These are phyloP conservation scores for Solanum megistacrolobum DNA, from an alignment of 257 asterid genomes.

Conservation along the genomic window DNA sequence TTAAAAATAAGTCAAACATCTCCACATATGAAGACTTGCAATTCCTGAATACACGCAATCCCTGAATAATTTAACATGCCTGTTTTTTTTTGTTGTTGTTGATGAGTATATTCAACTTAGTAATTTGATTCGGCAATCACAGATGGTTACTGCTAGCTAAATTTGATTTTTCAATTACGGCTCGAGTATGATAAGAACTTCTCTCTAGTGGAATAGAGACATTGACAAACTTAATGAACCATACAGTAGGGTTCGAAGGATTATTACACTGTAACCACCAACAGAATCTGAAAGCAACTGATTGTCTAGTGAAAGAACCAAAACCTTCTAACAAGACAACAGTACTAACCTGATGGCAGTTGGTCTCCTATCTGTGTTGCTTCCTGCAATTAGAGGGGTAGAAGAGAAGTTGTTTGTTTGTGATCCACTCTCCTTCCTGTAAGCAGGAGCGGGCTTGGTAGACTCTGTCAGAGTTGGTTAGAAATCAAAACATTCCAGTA, in stretches of 20 bases:
- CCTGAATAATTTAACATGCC: background rate
- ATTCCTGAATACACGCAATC: background rate
- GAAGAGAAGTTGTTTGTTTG: constrained; percentile 30
- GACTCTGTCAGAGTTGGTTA: constrained; percentile 27
- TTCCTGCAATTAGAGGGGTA: constrained; percentile 29
- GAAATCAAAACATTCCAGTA: background rate
- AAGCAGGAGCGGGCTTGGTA: constrained; percentile 34
- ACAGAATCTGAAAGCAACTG: background rate
- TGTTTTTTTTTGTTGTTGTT: background rate
- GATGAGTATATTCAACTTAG: background rate
- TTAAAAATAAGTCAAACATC: background rate
- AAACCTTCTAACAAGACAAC: background rate
- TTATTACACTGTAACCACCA: background rate
- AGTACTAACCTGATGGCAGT: constrained; percentile 35
- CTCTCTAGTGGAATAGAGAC: background rate
- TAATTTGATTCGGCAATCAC: background rate
- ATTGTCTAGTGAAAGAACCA: background rate
- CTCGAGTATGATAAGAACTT: background rate
- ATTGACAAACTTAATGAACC: background rate
- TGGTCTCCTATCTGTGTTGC: constrained; percentile 37
- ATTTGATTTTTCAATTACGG: background rate
- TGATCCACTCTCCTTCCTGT: constrained; percentile 68
- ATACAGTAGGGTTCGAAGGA: background rate
- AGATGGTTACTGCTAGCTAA: background rate
- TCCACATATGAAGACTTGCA: background rate